Base-by-base conservation (phyloP, 257 asterid species). In the Lycium ferocissimum region DNA sequence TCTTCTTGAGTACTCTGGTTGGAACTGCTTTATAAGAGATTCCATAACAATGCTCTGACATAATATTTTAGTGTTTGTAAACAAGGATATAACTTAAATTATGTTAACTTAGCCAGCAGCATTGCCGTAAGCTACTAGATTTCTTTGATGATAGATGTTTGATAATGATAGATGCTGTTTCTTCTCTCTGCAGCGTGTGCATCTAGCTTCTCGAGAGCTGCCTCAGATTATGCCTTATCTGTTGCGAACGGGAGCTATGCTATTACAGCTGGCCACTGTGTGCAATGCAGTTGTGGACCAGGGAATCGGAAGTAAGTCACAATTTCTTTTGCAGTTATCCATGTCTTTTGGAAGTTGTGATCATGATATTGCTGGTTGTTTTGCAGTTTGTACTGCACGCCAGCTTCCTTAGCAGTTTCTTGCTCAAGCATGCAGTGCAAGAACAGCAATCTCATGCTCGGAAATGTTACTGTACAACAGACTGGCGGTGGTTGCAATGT, bases 391-490 rank as follows among this genome's bases (percentile, higher is more conserved):
- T 92, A 94, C 87, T 97, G 99, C 89, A 89, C 79, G 89, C 99
- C 98, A n/a, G 97, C 99, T 87, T 92, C 98, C 2, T 83, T 97
- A 86, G 97, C 97, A 2, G 99, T 95, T 90, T 95, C 98, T 78
- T 97, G 99, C 51, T 95, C 99, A 62, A 97, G 98, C 91, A 95
- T 97, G 99, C 99, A 97, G 88, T 97, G 99, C 90, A 89, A 84
- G 85, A 89, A 79, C 76, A 97, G 98, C 84, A 94, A 93, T 86
- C 96, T 97, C 86, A 94, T 95, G 95, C 69, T 97, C 0, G 99
- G 99, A 84, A 97, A 95, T 70, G 51, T 89, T 37, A 95, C 98
- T 8, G 61, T 85, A n/a, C 98, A 95, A 84, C 98, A 94, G 88
- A 88, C 95, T 1, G 83, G 93, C 37, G 99, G 88, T 66, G 99